These are phyloP conservation scores for Raffaelea albimanens DNA, from an alignment of 2,329 filamentous ascomycete genomes.

Conservation along the genomic window DNA sequence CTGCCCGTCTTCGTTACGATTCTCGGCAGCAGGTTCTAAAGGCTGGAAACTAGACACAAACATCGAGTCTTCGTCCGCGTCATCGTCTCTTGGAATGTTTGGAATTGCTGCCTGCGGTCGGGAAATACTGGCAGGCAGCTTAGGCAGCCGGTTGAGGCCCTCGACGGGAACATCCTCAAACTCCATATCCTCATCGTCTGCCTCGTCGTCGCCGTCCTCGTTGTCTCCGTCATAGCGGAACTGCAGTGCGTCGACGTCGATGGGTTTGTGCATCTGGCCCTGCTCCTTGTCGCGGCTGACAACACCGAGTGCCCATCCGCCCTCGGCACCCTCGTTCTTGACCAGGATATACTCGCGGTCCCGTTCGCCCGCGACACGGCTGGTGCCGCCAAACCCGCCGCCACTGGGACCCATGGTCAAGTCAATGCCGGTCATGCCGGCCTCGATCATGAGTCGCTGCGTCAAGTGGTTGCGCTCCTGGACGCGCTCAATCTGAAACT, in stretches of 20 bases:
- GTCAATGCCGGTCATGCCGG: conserved; percentile 76
- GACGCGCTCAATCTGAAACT: conserved; percentile 92
- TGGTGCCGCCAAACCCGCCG: conserved; percentile 40
- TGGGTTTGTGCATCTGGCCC: conserved; percentile 75
- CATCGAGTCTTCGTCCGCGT: conserved; percentile 43
- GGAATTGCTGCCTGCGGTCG: no score
- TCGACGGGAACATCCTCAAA: conserved; percentile 93
- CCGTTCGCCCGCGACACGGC: conserved; percentile 70
- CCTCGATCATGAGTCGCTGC: conserved; percentile 87
- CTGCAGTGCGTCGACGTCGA: conserved; percentile 70
- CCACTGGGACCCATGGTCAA: conserved; percentile 55
- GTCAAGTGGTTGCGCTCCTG: conserved; percentile 89
- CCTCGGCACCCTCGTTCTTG: conserved; percentile 89
- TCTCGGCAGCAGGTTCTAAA: conserved; percentile 20
- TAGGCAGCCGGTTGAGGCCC: conserved; percentile 76
- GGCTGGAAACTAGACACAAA: conserved; percentile 35
- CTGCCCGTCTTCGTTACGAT: conserved; percentile 15
- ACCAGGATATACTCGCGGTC: conserved; percentile 92
- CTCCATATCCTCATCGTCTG: conserved; percentile 58
- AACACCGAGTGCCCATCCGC: conserved; percentile 91
- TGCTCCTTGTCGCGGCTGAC: conserved; percentile 76
- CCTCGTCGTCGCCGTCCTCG: conserved; percentile 53
- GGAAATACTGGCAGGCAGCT: conserved; percentile 22
- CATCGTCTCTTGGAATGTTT: conserved; percentile 17
- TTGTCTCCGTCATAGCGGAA: conserved; percentile 47